Evolutionary conservation across 2,329 filamentous ascomycete genomes (phyloP).

Genomic region (Colletotrichum chrysophilum): DNA sequence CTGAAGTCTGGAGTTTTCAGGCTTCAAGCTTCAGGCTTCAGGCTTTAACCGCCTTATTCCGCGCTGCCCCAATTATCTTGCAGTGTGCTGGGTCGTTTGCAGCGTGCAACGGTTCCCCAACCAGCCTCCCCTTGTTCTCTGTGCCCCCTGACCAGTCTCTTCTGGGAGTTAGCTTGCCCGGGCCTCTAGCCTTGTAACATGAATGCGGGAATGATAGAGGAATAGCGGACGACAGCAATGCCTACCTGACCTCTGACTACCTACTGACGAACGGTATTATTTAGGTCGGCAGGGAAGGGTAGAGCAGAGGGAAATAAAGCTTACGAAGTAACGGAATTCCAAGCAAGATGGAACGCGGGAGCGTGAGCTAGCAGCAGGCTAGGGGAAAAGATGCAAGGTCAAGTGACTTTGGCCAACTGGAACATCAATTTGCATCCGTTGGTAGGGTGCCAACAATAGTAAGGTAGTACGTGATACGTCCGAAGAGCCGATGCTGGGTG

Average conservation of each 20-base stretch:
- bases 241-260: neutral
- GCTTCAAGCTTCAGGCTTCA: neutral
- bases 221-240: neutral
- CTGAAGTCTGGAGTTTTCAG: neutral
- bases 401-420: neutral
- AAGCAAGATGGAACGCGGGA: constrained; percentile 9
- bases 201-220: neutral
- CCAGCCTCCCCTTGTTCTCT: constrained; percentile 15
- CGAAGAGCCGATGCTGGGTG: neutral
- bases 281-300: neutral
- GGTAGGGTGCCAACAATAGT: neutral
- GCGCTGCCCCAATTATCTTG: neutral
- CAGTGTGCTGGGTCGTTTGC: neutral
- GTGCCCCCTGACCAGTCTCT: constrained; percentile 13
- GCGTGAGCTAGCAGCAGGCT: neutral
- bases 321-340: neutral
- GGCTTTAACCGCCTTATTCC: constrained; percentile 8
- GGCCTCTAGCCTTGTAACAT: neutral
- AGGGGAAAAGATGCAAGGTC: neutral
- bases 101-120: constrained; percentile 11
- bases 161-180: neutral
- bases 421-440: neutral
- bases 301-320: neutral
- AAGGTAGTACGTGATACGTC: neutral
- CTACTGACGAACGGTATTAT: neutral